phyloP scores from a whole-genome alignment of 2,329 filamentous ascomycete genomes.

The Talaromyces sp. region DNA sequence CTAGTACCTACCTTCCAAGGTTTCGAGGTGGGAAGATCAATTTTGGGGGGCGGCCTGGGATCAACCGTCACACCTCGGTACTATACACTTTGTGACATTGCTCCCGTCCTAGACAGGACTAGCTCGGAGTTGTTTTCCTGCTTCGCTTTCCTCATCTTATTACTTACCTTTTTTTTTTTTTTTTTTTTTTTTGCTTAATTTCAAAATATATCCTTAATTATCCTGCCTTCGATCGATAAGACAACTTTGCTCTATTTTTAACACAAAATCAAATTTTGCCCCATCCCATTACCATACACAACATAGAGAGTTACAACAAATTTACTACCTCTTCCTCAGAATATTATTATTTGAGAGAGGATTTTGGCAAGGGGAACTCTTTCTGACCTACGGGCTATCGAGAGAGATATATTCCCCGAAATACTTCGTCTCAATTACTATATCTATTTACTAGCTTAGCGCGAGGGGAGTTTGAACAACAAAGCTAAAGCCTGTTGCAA shows the following conservation, averaged over 20 bases:
- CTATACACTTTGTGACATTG: not conserved
- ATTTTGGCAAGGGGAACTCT: not conserved
- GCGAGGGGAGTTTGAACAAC: constrained; percentile 3
- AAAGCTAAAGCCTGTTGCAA: too few relatives aligned
- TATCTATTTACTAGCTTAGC: constrained; percentile 3
- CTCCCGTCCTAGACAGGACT: too few relatives aligned
- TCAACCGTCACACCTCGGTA: not conserved
- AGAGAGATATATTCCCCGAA: not conserved
- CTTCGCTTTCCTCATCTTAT: not conserved
- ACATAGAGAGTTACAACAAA: constrained; percentile 6
- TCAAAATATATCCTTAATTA: not conserved
- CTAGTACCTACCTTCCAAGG: constrained; percentile 1
- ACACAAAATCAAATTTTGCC: constrained; percentile 5
- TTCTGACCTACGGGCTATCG: not conserved
- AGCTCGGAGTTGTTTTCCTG: too few relatives aligned
- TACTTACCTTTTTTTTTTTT: not conserved
- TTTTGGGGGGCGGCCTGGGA: constrained; percentile 1
- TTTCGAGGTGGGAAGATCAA: not conserved
- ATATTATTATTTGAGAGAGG: not conserved
- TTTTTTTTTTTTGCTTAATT: too few relatives aligned
- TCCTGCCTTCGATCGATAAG: not conserved
- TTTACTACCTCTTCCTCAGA: not conserved
- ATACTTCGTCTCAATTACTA: constrained; percentile 4
- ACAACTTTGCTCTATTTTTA: not conserved
- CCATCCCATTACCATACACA: not conserved